Evolutionary conservation across 1,139 yeast species (phyloP), one percentile per base, ranked within the genome.

Genomic region (Geotrichum aggregatum): DNA sequence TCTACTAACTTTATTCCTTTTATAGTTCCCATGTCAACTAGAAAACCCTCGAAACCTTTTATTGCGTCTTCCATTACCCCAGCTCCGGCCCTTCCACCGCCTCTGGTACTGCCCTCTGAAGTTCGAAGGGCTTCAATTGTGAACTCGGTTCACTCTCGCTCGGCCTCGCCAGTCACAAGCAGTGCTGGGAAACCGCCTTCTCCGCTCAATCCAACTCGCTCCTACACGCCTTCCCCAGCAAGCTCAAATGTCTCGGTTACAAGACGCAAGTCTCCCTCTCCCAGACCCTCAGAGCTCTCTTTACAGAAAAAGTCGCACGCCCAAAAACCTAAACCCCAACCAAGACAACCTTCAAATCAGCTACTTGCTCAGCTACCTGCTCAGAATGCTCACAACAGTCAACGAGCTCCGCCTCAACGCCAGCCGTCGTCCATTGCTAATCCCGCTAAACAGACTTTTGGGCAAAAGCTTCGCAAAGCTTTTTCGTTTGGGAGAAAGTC

Each of bases 41-140:
- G 26, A 14, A 35, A 30, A 35, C 14, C 42, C n/a, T 28, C 42
- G 16, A 43, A 36, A 36, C 47, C 53, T 34, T 48, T 53, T 34
- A 47, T 50, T 34, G 51, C 54, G 8, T 18, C 49, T 14, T 44
- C 54, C 16, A 38, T 47, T 3, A 47, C 46, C 14, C 49, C 54
- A 6, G 38, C 51, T 19, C 54, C 54, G 10, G 16, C 44, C 11
- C 38, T 54, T 21, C 50, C 54, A 36, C 50, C 54, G 8, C 59
- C 62, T 30, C 52, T 65, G 53, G 63, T 66, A 2, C 56, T 66
- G 40, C 69, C 69, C 2, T 61, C 66, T 21, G 69, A 66, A 43
- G 56, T 57, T 13, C 59, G 69, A 3, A 56, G 67, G 42, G 57
- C 54, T 34, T 63, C 66, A 3, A 50, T 58, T 22, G 57, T 56